A percentile compares a stretch with the other conserved stretches of the same genome.
These are phyloP conservation scores for Echites panduratus DNA, from an alignment of 257 asterid genomes.

Conservation along the genomic window DNA sequence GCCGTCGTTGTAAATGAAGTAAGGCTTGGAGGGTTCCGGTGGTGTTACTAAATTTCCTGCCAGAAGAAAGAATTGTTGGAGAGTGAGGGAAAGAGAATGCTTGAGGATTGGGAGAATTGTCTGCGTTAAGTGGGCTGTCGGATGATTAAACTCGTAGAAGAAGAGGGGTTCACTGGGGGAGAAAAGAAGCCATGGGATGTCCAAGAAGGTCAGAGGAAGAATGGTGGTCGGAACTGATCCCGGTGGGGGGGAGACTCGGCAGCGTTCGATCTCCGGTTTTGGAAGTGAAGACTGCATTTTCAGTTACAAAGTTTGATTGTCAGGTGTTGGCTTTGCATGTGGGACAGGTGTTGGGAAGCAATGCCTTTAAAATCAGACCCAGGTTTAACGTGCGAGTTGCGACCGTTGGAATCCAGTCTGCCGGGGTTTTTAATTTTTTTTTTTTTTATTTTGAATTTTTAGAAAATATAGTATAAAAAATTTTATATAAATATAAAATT, in stretches of 20 bases:
- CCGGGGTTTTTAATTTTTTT: too few relatives aligned
- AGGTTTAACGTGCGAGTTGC: too few relatives aligned
- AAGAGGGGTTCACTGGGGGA: conserved; percentile 39
- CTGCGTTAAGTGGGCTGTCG: conserved; percentile 21
- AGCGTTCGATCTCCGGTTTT: conserved; percentile 30
- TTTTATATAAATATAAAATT: too few relatives aligned
- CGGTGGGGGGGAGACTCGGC: conserved; percentile 35
- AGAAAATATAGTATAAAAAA: too few relatives aligned
- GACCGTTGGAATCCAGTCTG: too few relatives aligned
- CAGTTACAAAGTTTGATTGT: background rate
- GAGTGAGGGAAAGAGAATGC: conserved; percentile 39
- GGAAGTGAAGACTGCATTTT: background rate
- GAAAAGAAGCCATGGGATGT: conserved; percentile 46
- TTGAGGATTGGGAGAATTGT: conserved; percentile 29
- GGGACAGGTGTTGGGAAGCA: too few relatives aligned
- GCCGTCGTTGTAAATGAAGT: conserved; percentile 23
- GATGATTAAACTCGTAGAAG: conserved; percentile 38
- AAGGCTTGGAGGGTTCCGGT: conserved; percentile 21
- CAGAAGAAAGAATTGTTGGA: conserved; percentile 39
- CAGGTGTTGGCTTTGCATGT: too few relatives aligned
- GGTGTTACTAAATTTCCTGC: conserved; percentile 38
- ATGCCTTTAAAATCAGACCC: too few relatives aligned
- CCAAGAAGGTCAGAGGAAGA: conserved; percentile 47
- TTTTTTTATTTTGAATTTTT: too few relatives aligned
- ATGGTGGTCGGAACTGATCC: conserved; percentile 28